A percentile compares a stretch with the other conserved stretches of the same genome.
These are phyloP conservation scores for Polyporus arcularius DNA, from an alignment of 768 basidiomycete genomes.

Conservation along the genomic window DNA sequence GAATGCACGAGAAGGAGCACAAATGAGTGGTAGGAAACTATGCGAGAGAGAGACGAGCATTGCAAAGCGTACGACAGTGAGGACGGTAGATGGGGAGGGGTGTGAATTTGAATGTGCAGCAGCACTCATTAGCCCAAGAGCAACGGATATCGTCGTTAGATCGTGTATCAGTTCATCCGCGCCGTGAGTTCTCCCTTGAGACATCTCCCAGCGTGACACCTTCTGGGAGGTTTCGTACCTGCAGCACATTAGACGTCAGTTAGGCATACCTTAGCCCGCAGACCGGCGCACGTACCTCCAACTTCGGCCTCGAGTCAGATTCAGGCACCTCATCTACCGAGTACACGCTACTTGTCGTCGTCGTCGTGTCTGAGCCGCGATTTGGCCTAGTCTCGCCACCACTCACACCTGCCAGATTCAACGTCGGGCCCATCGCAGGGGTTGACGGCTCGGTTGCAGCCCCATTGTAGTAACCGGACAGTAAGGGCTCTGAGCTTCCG, in stretches of 20 bases:
- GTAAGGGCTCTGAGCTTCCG: conserved; percentile 62
- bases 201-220: conserved; percentile 23
- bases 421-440: conserved; percentile 19
- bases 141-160: not conserved
- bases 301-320: conserved; percentile 20
- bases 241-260: not conserved
- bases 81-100: not conserved
- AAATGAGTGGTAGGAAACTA: no score
- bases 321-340: conserved; percentile 16
- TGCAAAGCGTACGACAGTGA: not conserved
- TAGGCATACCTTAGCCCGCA: not conserved
- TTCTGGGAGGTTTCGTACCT: conserved; percentile 29
- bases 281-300: not conserved
- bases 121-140: not conserved
- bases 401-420: conserved; percentile 7
- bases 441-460: conserved; percentile 18
- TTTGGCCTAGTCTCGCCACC: conserved; percentile 7
- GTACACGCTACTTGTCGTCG: conserved; percentile 25
- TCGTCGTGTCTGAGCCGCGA: conserved; percentile 2
- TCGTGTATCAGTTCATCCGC: conserved; percentile 5
- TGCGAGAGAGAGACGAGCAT: not conserved
- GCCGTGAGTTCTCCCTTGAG: conserved; percentile 24
- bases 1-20: no score
- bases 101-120: not conserved
- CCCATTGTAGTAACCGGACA: conserved; percentile 35